Percentiles rank a stretch among this genome's conserved stretches.
Conservation (phyloP, 2,329 filamentous ascomycete species). For the Alternaria gansuensis region DNA sequence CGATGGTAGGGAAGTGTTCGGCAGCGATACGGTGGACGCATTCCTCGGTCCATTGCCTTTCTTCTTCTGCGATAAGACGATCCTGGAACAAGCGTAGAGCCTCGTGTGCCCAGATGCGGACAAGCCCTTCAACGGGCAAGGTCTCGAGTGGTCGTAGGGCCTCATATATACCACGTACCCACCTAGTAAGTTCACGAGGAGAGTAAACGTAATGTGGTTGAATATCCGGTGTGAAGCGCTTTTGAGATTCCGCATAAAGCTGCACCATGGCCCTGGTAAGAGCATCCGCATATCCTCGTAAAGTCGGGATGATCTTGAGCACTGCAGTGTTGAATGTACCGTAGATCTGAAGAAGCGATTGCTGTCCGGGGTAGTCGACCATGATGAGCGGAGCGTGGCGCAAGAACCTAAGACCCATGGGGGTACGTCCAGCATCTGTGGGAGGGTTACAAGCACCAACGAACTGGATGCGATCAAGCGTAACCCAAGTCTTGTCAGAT, state of each 20-base stretch:
- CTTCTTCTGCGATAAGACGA: conserved; percentile 91
- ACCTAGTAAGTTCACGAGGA: conserved; percentile 95
- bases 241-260: conserved; percentile 93
- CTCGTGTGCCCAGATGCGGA: conserved; percentile 98
- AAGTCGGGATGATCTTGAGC: conserved; percentile 92
- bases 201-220: conserved; percentile 99
- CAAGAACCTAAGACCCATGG: conserved; percentile 91
- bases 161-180: conserved; percentile 97
- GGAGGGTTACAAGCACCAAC: conserved; percentile 98
- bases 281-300: conserved; percentile 94
- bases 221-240: conserved; percentile 92
- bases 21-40: conserved; percentile 85
- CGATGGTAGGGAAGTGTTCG: conserved; percentile 94
- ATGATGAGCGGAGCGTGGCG: conserved; percentile 98
- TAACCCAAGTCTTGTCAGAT: conserved; percentile 97
- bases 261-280: conserved; percentile 98
- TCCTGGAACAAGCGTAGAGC: conserved; percentile 96
- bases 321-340: conserved; percentile 97
- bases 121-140: conserved; percentile 86
- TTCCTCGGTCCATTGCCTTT: conserved; percentile 94
- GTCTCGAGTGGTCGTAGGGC: conserved; percentile 91
- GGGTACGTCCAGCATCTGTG: conserved; percentile 94
- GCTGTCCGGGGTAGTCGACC: conserved; percentile 98
- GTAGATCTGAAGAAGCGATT: conserved; percentile 95
- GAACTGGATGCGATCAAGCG: conserved; percentile 96